Base-by-base conservation (phyloP, 1,284 basidiomycete species). In the Pseudozyma sp. region DNA sequence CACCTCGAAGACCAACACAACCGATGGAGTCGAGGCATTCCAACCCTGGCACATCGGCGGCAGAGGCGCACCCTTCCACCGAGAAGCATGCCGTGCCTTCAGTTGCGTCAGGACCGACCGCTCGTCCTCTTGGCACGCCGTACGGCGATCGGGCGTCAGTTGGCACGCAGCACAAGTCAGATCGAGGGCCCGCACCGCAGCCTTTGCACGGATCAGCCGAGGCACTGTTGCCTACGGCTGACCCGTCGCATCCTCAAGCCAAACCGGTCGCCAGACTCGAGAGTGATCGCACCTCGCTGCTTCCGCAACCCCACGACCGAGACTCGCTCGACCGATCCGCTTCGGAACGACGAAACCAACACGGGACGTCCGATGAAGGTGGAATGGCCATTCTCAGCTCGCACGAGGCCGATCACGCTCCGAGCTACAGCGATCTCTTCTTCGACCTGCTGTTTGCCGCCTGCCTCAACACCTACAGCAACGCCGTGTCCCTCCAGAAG, bases 381-480 rank as follows among this genome's bases (percentile, higher is more conserved):
- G 57, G 48, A 13, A 57, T 70, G 55, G 54, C 44, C 37, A 10
- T 54, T 24, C 30, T 64, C 6, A 62, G 63, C 58, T 54, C 65
- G 10, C 58, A 72, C 37, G 39, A 30, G 17, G 50, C 37, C 5
- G 49, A 52, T 0, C 59, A 73, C 37, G 47, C 54, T 14, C 71
- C 71, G 7, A 61, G 61, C 46, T 69, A 70, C 55, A 62, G 63
- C 43, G 71, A 75, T 48, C 64, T 75, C 33, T 71, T 75, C 53
- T 70, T 75, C 43, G 71, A 75, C 43, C 37, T 75, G 48, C 63
- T 75, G 19, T 70, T 75, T 14, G 66, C 67, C 44, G 68, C 71
- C 50, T 59, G 54, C 35, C 68, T 75, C 51, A 70, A 68, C 34
- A 66, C 68, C 40, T 75, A 75, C 43, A 59, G 55, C 60, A 60